phyloP scores from a whole-genome alignment of 2,329 filamentous ascomycete genomes.

The Penicillium italicum region DNA sequence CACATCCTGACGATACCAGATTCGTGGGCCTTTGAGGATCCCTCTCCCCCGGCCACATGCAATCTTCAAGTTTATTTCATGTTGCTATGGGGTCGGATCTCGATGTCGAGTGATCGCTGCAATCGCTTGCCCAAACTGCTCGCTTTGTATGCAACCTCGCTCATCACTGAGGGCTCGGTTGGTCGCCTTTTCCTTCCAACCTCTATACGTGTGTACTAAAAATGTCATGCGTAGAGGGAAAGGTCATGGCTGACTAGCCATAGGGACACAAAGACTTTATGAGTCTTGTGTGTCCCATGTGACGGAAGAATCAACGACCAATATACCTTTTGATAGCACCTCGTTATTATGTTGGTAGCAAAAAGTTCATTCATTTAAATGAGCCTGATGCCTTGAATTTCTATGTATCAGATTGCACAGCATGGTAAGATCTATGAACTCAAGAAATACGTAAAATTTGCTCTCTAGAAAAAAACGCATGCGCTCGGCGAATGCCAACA shows the following conservation, averaged over 20 bases:
- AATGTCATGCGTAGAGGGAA: conserved; percentile 12
- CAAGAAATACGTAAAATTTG: not conserved
- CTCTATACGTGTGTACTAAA: conserved; percentile 1
- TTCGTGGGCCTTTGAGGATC: conserved; percentile 30
- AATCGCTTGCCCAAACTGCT: conserved; percentile 9
- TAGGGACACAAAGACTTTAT: conserved; percentile 20
- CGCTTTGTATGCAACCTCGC: conserved; percentile 20
- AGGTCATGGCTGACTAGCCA: conserved; percentile 17
- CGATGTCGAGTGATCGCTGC: conserved; percentile 28
- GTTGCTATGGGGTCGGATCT: conserved; percentile 22
- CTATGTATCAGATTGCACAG: not conserved
- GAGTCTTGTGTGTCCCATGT: conserved; percentile 29
- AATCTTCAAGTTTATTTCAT: conserved; percentile 5
- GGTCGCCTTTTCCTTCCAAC: conserved; percentile 14
- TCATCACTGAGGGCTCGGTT: conserved; percentile 24
- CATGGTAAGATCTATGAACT: not conserved
- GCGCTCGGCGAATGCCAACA: not conserved
- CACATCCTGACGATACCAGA: conserved; percentile 19
- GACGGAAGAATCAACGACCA: conserved; percentile 27
- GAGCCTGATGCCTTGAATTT: conserved; percentile 16
- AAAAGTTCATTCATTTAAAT: conserved; percentile 28
- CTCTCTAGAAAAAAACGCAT: not conserved
- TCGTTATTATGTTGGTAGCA: conserved; percentile 30
- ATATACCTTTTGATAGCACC: conserved; percentile 29
- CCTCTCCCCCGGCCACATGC: conserved; percentile 8